Base-by-base conservation (phyloP, 345 rosid species). In the Atalantia buxifolia region DNA sequence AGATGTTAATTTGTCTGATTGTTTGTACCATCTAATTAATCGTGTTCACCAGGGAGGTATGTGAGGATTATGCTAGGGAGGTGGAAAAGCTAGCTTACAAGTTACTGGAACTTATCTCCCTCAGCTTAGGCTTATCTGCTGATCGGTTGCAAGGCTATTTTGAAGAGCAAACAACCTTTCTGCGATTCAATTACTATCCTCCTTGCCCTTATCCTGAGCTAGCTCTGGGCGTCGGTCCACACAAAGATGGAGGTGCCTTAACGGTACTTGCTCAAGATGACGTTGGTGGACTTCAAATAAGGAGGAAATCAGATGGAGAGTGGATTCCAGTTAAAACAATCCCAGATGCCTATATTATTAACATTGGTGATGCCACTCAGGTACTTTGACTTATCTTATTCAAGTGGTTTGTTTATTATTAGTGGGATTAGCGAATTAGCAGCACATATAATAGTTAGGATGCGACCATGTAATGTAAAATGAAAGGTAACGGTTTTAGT, bases 151-250 rank as follows among this genome's bases (percentile, higher is more conserved):
- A 74, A 22, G 87, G 87, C 74, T 88, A 68, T 84, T 93, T 93
- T 81, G 80, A 87, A 53, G 94, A 91, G 27, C 95, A 95, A 75
- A 89, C 83, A 19, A 87, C 88, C 81, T 85, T 90, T 40, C 28
- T 91, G 25, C 80, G 99, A 84, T 74, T 92, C 35, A 92, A 95
- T 71, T 85, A 87, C 85, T 93, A 92, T 77, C 98, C 98, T 45
- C 88, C 97, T 8, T 93, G 99, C 60, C 97, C 96, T 12, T 81
- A 80, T 42, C 97, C 98, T 1, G 88, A 89, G 66, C 90, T 95
- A 72, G 96, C 98, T 62, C 91, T 93, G 19, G 99, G 99, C 4
- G 93, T 92, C 9, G 98, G 99, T 19, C 85, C 88, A 3, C 99
- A 95, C 88, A 91, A 91, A 81, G 99, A 95, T 57, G 90, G 85